These are phyloP conservation scores for Alternaria gaisen DNA, from an alignment of 2,329 filamentous ascomycete species.

Conservation along the genomic window DNA sequence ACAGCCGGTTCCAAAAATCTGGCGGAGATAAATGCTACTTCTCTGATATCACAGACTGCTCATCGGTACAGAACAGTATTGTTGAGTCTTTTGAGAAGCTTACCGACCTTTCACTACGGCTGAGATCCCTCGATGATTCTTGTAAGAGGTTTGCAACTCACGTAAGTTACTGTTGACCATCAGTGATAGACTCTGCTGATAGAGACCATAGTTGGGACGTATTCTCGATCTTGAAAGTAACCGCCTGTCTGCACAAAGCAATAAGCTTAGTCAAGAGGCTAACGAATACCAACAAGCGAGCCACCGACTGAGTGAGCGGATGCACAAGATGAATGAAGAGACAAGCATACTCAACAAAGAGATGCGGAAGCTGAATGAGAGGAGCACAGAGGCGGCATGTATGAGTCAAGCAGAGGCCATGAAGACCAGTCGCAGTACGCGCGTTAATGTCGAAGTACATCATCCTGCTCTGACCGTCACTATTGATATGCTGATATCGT, in stretches of 20 bases:
- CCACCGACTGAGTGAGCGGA: background rate
- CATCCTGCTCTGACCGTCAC: background rate
- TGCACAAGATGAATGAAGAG: background rate
- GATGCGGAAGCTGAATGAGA: slow-evolving; percentile 6
- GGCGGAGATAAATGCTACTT: slow-evolving; percentile 25
- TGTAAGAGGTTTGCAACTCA: slow-evolving; percentile 17
- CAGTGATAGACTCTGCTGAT: background rate
- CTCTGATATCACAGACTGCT: slow-evolving; percentile 5
- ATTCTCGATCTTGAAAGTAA: slow-evolving; percentile 11
- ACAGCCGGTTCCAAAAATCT: slow-evolving; percentile 8
- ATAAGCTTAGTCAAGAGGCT: background rate
- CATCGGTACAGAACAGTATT: slow-evolving; percentile 7
- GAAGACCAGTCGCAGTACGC: slow-evolving; percentile 15
- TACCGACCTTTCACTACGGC: slow-evolving; percentile 1
- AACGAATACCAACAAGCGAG: background rate
- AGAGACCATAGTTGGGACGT: slow-evolving; percentile 4
- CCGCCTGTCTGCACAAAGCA: background rate
- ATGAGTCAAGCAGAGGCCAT: slow-evolving; percentile 8
- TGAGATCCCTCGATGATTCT: slow-evolving; percentile 13
- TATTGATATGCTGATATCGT: background rate
- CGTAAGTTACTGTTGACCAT: slow-evolving; percentile 1
- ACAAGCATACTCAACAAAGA: slow-evolving; percentile 4
- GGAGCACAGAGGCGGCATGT: slow-evolving; percentile 5
- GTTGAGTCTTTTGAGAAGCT: slow-evolving; percentile 19
- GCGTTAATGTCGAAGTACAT: slow-evolving; percentile 13